Evolutionary conservation across 1,139 yeast genomes (phyloP).

Genomic region (Yamadazyma atlantica): DNA sequence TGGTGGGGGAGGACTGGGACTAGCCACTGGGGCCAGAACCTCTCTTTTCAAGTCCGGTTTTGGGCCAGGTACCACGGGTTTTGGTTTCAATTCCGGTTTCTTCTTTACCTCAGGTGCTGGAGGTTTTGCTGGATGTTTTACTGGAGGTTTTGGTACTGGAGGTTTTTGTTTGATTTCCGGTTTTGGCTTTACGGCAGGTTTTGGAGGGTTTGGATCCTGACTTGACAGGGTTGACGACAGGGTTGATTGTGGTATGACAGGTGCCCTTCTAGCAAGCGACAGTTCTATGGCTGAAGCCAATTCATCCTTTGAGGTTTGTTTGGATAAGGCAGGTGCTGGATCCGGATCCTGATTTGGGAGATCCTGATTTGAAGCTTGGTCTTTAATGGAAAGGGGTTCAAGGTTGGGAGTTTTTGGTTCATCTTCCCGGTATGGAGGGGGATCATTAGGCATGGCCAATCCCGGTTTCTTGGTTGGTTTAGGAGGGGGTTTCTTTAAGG

Average conservation of each 20-base stretch:
- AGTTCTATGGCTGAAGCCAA: neutral
- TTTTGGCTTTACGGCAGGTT: conserved; percentile 3
- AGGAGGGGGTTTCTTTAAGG: conserved; percentile 35
- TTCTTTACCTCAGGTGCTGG: conserved; percentile 8
- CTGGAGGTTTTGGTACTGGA: conserved; percentile 4
- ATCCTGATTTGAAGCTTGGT: neutral
- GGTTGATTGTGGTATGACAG: no score
- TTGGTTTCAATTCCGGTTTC: neutral
- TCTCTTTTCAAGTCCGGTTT: no score
- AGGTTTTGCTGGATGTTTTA: conserved; percentile 1
- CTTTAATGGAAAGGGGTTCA: no score
- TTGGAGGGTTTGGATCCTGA: neutral
- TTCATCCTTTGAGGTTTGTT: neutral
- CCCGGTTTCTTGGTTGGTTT: conserved; percentile 35
- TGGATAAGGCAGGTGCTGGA: no score
- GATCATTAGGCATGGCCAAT: conserved; percentile 17
- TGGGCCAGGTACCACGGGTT: no score
- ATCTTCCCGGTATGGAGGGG: conserved; percentile 26
- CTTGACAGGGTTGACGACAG: neutral
- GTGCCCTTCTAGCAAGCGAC: conserved; percentile 1
- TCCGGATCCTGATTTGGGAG: no score
- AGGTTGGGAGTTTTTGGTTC: no score
- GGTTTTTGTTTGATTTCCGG: conserved; percentile 8
- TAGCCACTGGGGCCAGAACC: no score
- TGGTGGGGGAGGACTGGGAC: conserved; percentile 38